These are phyloP conservation scores for Xylariaceae sp. DNA, from an alignment of 2,329 filamentous ascomycete genomes.

Conservation along the genomic window DNA sequence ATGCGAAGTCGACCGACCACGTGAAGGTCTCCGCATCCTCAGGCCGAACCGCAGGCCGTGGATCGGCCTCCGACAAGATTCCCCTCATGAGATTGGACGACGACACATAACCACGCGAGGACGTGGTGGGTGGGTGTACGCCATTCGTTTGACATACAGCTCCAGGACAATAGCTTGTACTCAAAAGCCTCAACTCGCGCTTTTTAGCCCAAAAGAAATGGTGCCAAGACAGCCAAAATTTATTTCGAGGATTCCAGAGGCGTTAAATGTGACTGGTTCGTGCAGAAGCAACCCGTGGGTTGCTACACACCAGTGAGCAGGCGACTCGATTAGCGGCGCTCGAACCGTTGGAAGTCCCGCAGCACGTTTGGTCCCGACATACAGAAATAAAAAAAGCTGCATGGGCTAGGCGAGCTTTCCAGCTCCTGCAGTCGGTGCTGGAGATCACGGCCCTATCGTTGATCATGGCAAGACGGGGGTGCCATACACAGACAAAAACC, in stretches of 20 bases:
- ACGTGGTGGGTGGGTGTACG: not conserved
- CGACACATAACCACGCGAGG: not conserved
- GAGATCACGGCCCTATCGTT: slow-evolving; percentile 16
- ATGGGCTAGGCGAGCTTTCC: slow-evolving; percentile 14
- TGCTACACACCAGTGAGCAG: slow-evolving; percentile 7
- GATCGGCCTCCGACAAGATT: slow-evolving; percentile 7
- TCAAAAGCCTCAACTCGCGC: slow-evolving; percentile 3
- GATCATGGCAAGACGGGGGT: slow-evolving; percentile 12
- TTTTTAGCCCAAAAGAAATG: not conserved
- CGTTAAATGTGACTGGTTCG: slow-evolving; percentile 17
- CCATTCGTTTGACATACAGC: slow-evolving; percentile 6
- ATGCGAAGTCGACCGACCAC: slow-evolving; percentile 3
- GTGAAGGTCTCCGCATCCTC: slow-evolving; percentile 8
- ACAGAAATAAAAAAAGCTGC: slow-evolving; percentile 1
- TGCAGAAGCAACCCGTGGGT: slow-evolving; percentile 12
- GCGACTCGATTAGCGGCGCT: slow-evolving; percentile 5
- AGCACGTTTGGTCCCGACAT: slow-evolving; percentile 19
- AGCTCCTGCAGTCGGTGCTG: slow-evolving; percentile 19
- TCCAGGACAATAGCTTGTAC: slow-evolving; percentile 5
- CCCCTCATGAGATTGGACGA: slow-evolving; percentile 1
- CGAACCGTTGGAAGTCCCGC: slow-evolving; percentile 7
- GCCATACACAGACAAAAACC: slow-evolving; percentile 11
- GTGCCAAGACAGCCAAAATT: not conserved
- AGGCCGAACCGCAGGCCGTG: slow-evolving; percentile 3
- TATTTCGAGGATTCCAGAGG: not conserved